phyloP scores from a whole-genome alignment of 2,329 filamentous ascomycete species.

The Aureobasidium sp. region DNA sequence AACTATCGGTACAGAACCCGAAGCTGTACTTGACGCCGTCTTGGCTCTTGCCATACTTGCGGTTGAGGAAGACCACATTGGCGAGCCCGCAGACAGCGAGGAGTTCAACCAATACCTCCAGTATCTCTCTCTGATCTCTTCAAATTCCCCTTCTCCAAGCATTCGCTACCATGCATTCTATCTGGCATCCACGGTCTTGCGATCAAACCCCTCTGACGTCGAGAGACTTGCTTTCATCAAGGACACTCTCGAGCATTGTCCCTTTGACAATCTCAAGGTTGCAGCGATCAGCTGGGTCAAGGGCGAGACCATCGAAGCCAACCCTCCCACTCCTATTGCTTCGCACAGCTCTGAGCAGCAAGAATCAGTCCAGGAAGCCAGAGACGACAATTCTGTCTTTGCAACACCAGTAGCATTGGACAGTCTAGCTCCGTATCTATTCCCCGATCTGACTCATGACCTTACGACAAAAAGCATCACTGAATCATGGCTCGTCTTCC shows the following conservation, averaged over 20 bases:
- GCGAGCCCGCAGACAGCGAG: slow-evolving; percentile 43
- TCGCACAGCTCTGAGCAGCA: slow-evolving; percentile 9
- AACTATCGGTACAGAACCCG: slow-evolving; percentile 39
- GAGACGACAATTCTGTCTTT: slow-evolving; percentile 34
- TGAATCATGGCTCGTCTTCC: slow-evolving; percentile 40
- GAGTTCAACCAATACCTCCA: slow-evolving; percentile 49
- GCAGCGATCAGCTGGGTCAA: slow-evolving; percentile 56
- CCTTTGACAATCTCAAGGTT: slow-evolving; percentile 49
- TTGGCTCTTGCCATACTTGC: slow-evolving; percentile 47
- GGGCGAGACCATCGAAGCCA: slow-evolving; percentile 49
- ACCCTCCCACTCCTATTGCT: slow-evolving; percentile 23
- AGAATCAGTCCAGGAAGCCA: background rate
- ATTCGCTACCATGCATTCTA: slow-evolving; percentile 44
- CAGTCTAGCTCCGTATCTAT: slow-evolving; percentile 46
- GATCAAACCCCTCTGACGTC: slow-evolving; percentile 47
- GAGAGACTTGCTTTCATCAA: slow-evolving; percentile 49
- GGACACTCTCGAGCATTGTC: slow-evolving; percentile 48
- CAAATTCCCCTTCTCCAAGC: slow-evolving; percentile 42
- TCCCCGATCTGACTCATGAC: slow-evolving; percentile 41
- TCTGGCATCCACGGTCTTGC: slow-evolving; percentile 42
- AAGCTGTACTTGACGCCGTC: slow-evolving; percentile 49
- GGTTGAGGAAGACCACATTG: slow-evolving; percentile 38
- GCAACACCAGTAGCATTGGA: slow-evolving; percentile 41
- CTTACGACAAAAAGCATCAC: slow-evolving; percentile 34
- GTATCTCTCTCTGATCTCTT: slow-evolving; percentile 41